phyloP scores from a whole-genome alignment of 257 asterid species.

The Solanum neorickii region DNA sequence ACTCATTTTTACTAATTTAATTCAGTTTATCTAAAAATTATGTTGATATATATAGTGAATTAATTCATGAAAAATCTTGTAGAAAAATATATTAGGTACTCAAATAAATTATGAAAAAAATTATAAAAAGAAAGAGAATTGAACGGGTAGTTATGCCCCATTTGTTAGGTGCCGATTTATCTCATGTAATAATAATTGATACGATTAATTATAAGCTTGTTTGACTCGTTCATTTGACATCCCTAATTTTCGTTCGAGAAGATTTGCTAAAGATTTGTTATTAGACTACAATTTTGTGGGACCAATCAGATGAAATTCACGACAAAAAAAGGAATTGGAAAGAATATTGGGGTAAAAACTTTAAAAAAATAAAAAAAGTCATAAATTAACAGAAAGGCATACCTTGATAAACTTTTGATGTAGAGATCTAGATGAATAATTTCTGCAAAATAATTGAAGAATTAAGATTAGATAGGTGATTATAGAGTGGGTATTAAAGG shows the following conservation, averaged over 20 bases:
- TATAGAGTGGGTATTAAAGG: neutral
- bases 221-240: neutral
- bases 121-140: neutral
- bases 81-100: neutral
- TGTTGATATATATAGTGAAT: accelerated
- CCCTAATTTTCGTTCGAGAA: neutral
- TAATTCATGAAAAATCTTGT: neutral
- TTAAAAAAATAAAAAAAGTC: neutral
- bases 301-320: neutral
- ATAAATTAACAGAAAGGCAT: neutral
- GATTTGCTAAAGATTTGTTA: neutral
- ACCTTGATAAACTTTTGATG: neutral
- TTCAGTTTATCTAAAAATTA: neutral
- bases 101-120: neutral
- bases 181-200: neutral
- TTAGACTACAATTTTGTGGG: neutral
- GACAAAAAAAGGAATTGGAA: too few species aligned
- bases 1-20: neutral
- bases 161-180: neutral
- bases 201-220: neutral
- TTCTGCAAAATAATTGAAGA: neutral
- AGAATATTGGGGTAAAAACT: neutral
- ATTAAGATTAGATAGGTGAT: neutral
- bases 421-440: neutral
- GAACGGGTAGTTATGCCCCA: neutral